phyloP scores from a whole-genome alignment of 257 asterid species.

The Capsicum chinense region DNA sequence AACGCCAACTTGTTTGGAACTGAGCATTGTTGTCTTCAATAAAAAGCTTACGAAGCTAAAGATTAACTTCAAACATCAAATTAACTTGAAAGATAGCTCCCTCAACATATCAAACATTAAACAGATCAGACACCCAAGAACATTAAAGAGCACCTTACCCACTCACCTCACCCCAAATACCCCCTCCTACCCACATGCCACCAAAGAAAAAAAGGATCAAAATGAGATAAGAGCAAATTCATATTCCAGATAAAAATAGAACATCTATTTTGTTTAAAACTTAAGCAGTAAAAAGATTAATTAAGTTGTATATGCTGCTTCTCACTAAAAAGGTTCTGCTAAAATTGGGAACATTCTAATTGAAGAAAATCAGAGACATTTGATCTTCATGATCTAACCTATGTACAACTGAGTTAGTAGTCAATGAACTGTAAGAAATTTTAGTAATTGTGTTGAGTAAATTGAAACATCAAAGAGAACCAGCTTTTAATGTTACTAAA shows the following conservation, averaged over 20 bases:
- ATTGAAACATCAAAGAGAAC: slow-evolving; percentile 1
- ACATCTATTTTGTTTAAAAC: not conserved
- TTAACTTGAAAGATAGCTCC: not conserved
- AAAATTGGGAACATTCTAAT: not conserved
- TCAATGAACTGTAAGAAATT: not conserved
- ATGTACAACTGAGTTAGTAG: slow-evolving; percentile 4
- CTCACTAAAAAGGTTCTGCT: not conserved
- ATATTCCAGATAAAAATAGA: slow-evolving; percentile 23
- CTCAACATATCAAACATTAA: not conserved
- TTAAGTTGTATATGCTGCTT: not conserved
- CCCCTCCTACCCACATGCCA: not conserved
- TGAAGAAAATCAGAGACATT: not conserved
- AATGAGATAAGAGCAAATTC: not conserved
- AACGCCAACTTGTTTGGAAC: too few relatives aligned
- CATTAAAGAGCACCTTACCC: not conserved
- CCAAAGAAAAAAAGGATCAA: not conserved
- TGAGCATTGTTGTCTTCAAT: too few relatives aligned
- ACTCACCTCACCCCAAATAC: too few relatives aligned
- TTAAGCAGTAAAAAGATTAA: not conserved
- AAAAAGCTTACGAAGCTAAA: not conserved
- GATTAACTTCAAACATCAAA: not conserved
- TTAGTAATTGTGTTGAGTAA: not conserved
- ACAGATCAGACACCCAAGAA: slow-evolving; percentile 9
- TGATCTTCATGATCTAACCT: not conserved
- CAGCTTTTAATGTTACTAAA: not conserved